Percentiles rank a stretch among this genome's conserved stretches.
phyloP scores from a whole-genome alignment of 78 protist species.

The Emiliania huxleyi region DNA sequence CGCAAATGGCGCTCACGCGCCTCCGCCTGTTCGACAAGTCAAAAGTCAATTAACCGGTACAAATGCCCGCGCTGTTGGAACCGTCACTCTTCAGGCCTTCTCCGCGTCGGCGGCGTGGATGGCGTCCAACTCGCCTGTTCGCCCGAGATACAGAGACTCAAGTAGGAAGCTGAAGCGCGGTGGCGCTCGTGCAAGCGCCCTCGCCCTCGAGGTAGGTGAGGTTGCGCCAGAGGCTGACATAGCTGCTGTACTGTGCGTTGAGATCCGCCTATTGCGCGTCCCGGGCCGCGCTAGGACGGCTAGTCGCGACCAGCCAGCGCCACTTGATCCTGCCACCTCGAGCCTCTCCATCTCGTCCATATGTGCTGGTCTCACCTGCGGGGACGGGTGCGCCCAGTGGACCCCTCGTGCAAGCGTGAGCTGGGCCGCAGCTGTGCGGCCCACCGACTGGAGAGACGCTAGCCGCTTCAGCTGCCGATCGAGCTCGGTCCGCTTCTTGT shows the following conservation, averaged over 20 bases:
- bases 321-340: too few species aligned
- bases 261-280: too few species aligned
- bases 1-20: neutral
- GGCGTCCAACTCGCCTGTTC: too few species aligned
- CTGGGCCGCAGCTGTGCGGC: neutral
- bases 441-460: conserved; percentile 1
- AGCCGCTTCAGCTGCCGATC: conserved; percentile 31
- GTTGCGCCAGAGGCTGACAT: neutral
- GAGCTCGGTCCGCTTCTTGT: conserved; percentile 17
- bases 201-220: neutral
- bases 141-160: too few species aligned
- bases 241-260: neutral
- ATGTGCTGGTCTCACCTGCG: neutral
- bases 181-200: neutral
- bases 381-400: too few species aligned
- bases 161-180: neutral
- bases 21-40: too few species aligned
- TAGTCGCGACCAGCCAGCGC: too few species aligned
- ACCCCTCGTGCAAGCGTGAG: too few species aligned
- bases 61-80: too few species aligned
- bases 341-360: neutral
- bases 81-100: too few species aligned
- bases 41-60: neutral
- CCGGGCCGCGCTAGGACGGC: too few species aligned
- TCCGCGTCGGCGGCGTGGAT: too few species aligned